These are phyloP conservation scores for Phlyctochytrium arcticum DNA, from an alignment of 192 early-diverging fungal species.

Conservation along the genomic window DNA sequence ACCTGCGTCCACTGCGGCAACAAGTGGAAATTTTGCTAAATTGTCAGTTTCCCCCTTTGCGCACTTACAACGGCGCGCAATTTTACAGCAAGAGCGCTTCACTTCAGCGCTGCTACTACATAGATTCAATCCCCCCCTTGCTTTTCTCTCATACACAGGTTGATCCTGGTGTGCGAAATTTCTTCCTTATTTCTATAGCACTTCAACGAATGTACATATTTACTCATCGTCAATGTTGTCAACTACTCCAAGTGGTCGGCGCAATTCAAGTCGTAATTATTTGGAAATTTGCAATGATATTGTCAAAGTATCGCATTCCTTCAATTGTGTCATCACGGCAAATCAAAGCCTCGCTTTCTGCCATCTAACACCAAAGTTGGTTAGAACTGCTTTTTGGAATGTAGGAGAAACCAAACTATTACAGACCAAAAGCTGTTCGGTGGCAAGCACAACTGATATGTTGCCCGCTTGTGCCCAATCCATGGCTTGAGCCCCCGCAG, in stretches of 20 bases:
- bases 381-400: conserved; percentile 24
- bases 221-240: not conserved
- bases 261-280: not conserved
- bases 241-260: not conserved
- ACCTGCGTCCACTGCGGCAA: conserved; percentile 83
- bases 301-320: conserved; percentile 80
- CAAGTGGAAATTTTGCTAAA: conserved; percentile 72
- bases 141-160: not conserved
- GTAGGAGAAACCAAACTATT: conserved; percentile 21
- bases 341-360: conserved; percentile 72
- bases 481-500: conserved; percentile 59
- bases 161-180: not conserved
- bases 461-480: conserved; percentile 63
- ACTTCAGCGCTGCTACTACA: too few relatives aligned
- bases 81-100: too few relatives aligned
- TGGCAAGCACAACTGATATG: conserved; percentile 57
- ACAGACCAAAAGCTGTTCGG: conserved; percentile 67
- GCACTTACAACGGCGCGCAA: too few relatives aligned
- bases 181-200: too few relatives aligned
- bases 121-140: too few relatives aligned
- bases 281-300: conserved; percentile 44
- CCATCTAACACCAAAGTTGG: conserved; percentile 51
- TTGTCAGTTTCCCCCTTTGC: too few relatives aligned
- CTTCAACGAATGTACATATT: conserved; percentile 1
- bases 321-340: conserved; percentile 86